Evolutionary conservation across 2,329 filamentous ascomycete species (phyloP).

Genomic region (Colletotrichum sp.): DNA sequence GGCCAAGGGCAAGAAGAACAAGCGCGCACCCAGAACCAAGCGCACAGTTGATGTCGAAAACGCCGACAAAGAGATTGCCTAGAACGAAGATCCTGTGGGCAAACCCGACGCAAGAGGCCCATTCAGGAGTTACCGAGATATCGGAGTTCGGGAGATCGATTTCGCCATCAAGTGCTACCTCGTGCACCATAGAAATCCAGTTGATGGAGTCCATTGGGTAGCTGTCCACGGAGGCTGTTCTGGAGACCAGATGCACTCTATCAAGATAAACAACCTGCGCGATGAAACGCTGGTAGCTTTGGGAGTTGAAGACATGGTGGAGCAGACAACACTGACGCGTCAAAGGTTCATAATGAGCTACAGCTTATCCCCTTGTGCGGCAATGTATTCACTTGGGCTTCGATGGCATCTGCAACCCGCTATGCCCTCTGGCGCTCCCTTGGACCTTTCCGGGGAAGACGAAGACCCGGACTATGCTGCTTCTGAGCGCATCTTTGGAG

Average conservation of each 20-base stretch:
- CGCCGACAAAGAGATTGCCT: rapidly evolving
- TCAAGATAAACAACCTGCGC: neutral
- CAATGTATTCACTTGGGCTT: neutral
- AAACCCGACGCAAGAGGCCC: rapidly evolving
- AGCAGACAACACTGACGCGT: neutral
- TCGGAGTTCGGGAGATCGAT: rapidly evolving
- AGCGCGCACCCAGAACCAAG: neutral
- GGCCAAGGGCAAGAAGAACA: rapidly evolving
- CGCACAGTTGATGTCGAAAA: rapidly evolving
- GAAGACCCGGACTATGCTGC: neutral
- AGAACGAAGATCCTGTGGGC: rapidly evolving
- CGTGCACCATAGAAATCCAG: neutral
- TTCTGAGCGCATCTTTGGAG: rapidly evolving
- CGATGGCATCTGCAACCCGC: rapidly evolving
- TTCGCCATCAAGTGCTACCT: neutral
- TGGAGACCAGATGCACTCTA: neutral
- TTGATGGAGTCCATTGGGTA: neutral
- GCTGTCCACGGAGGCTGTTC: rapidly evolving
- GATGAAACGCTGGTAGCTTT: neutral
- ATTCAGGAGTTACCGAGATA: rapidly evolving
- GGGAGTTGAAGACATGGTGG: rapidly evolving
- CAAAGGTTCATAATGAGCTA: rapidly evolving
- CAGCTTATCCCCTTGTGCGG: rapidly evolving
- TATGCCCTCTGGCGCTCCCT: neutral
- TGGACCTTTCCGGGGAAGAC: neutral